A percentile compares a stretch with the other conserved stretches of the same genome.
These are phyloP conservation scores for Aristolochia californica DNA, from an alignment of 164 flowering plant genomes.

Conservation along the genomic window DNA sequence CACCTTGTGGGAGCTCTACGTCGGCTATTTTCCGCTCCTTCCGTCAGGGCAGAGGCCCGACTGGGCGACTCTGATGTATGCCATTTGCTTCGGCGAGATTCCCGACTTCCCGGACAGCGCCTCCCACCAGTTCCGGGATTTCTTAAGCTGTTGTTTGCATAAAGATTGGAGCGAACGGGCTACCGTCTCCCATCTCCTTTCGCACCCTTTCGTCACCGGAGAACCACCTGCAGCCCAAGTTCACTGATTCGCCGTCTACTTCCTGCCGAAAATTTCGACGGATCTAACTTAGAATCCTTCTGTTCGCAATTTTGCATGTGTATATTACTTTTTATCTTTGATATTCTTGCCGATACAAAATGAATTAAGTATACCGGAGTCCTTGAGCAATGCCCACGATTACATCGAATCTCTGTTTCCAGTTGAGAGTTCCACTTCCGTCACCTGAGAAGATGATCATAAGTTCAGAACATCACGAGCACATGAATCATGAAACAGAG, in stretches of 20 bases:
- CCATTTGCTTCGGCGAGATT: constrained; percentile 66
- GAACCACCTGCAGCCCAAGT: too few species aligned
- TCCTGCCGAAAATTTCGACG: too few species aligned
- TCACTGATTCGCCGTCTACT: too few species aligned
- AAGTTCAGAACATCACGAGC: background rate
- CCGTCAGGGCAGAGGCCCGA: constrained; percentile 61
- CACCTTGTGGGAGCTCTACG: too few species aligned
- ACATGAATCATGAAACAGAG: background rate
- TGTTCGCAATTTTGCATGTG: too few species aligned
- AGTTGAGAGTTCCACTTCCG: constrained; percentile 28
- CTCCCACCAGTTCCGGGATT: too few species aligned
- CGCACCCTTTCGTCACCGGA: constrained; percentile 46
- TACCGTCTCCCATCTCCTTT: constrained; percentile 41
- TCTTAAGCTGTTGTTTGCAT: too few species aligned
- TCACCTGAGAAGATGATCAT: constrained; percentile 24
- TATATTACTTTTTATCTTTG: too few species aligned
- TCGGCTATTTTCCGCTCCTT: too few species aligned
- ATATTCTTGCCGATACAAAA: too few species aligned
- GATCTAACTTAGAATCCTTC: too few species aligned
- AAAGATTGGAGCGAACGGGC: constrained; percentile 38
- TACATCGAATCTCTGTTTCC: constrained; percentile 44
- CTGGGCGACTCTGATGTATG: constrained; percentile 78
- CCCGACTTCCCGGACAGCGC: constrained; percentile 62
- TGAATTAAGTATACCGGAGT: too few species aligned
- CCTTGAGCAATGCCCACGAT: constrained; percentile 51